Evolutionary conservation across 2,329 filamentous ascomycete species (phyloP).

Genomic region (Akanthomyces dipterigenus): DNA sequence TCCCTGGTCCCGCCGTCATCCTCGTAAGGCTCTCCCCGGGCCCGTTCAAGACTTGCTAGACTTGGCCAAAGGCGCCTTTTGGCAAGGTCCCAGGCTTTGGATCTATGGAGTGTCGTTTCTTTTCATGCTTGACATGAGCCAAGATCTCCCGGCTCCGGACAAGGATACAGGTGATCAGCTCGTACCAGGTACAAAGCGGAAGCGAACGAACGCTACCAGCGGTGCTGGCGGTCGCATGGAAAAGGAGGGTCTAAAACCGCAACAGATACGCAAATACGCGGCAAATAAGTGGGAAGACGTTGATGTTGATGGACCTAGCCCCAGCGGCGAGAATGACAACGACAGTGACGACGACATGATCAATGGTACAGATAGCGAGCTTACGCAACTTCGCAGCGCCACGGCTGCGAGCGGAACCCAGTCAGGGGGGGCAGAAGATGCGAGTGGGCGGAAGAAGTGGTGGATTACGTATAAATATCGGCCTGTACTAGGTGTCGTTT

Average conservation of each 20-base stretch:
- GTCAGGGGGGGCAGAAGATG: conserved; percentile 15
- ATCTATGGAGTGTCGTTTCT: conserved; percentile 81
- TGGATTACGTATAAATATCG: conserved; percentile 93
- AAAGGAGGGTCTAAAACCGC: conserved; percentile 37
- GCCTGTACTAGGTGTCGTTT: conserved; percentile 72
- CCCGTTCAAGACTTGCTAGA: conserved; percentile 71
- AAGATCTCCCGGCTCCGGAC: conserved; percentile 49
- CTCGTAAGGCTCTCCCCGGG: conserved; percentile 64
- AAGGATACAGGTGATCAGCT: conserved; percentile 22
- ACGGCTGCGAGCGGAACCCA: conserved; percentile 16
- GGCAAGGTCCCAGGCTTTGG: conserved; percentile 77
- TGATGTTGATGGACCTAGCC: conserved; percentile 31
- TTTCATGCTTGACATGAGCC: conserved; percentile 82
- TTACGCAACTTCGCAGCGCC: conserved; percentile 27
- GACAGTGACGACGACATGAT: conserved; percentile 34
- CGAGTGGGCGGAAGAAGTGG: conserved; percentile 32
- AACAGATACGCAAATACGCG: conserved; percentile 35
- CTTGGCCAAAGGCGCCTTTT: conserved; percentile 74
- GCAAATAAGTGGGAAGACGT: conserved; percentile 35
- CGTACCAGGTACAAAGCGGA: conserved; percentile 44
- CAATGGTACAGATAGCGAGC: conserved; percentile 25
- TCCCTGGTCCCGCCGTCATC: conserved; percentile 81
- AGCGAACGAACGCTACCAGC: conserved; percentile 40
- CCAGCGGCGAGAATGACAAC: conserved; percentile 26
- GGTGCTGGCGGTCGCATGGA: conserved; percentile 50